Evolutionary conservation across 148 eudicot genomes (phyloP).

Genomic region (Chenopodium formosanum): DNA sequence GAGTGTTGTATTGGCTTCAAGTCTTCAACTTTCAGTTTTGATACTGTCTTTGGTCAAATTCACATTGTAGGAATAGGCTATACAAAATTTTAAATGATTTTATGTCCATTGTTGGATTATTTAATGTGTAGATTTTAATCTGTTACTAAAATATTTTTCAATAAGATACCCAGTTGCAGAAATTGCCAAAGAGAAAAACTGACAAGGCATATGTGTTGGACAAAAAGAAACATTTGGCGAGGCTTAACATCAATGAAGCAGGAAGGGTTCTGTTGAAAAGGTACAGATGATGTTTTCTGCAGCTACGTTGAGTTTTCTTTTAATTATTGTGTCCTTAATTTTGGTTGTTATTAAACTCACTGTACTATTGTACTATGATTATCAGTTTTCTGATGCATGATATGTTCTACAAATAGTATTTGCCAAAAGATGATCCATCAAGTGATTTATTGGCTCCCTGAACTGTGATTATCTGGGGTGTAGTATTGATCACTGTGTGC

Average conservation of each 20-base stretch:
- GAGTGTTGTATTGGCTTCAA: neutral
- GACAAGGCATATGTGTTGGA: constrained; percentile 93
- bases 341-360: neutral
- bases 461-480: neutral
- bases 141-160: constrained; percentile 50
- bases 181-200: constrained; percentile 96
- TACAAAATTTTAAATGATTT: neutral
- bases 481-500: neutral
- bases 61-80: constrained; percentile 3
- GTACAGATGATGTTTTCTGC: constrained; percentile 36
- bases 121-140: neutral
- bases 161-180: constrained; percentile 97
- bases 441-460: neutral
- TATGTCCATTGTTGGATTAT: constrained; percentile 4
- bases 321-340: neutral
- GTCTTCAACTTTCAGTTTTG: neutral
- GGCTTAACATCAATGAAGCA: constrained; percentile 80
- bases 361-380: neutral
- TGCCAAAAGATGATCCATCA: neutral
- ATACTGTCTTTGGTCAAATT: neutral
- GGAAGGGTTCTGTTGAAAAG: constrained; percentile 88
- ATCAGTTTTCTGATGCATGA: neutral
- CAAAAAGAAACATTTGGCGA: constrained; percentile 87
- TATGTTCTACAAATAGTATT: neutral
- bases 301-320: constrained; percentile 2